Percentiles rank a stretch among this genome's conserved stretches.
Conservation (phyloP, 208 protist genomes). For the Trypanosomatidae sp. region DNA sequence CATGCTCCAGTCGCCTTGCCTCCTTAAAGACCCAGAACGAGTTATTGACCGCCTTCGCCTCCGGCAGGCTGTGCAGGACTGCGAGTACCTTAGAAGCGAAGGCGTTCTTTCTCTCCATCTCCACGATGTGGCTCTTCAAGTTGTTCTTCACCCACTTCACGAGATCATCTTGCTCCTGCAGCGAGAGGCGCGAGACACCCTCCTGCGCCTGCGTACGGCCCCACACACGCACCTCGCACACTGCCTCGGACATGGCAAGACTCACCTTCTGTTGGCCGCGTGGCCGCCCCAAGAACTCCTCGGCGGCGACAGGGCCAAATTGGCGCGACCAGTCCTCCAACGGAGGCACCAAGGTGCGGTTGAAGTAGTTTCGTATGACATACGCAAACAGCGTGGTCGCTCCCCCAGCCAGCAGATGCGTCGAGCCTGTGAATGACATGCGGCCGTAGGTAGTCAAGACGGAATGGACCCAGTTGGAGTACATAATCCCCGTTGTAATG, state of each 20-base stretch:
- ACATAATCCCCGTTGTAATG: constrained; percentile 60
- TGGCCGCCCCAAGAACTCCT: constrained; percentile 19
- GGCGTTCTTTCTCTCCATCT: constrained; percentile 37
- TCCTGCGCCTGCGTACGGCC: constrained; percentile 19
- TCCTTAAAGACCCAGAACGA: constrained; percentile 31
- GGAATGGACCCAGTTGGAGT: constrained; percentile 36
- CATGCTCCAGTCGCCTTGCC: constrained; percentile 30
- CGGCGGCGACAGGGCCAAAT: constrained; percentile 28
- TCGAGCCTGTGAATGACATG: background rate
- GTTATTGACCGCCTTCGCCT: constrained; percentile 54
- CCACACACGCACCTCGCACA: constrained; percentile 12
- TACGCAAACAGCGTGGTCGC: background rate
- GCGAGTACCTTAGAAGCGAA: constrained; percentile 57
- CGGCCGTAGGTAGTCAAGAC: constrained; percentile 10
- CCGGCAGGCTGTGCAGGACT: constrained; percentile 48
- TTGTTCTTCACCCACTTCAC: constrained; percentile 24
- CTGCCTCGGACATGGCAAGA: constrained; percentile 10
- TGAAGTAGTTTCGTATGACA: constrained; percentile 21
- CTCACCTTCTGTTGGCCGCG: constrained; percentile 4
- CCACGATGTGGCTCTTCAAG: constrained; percentile 16
- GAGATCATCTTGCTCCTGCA: constrained; percentile 37
- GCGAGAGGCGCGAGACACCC: constrained; percentile 32
- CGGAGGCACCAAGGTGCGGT: constrained; percentile 38
- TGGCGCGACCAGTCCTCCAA: constrained; percentile 42
- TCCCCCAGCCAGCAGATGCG: background rate